Percentiles rank a stretch among this genome's conserved stretches.
These are phyloP conservation scores for Fusarium sp. DNA, from an alignment of 2,329 filamentous ascomycete genomes.

Conservation along the genomic window DNA sequence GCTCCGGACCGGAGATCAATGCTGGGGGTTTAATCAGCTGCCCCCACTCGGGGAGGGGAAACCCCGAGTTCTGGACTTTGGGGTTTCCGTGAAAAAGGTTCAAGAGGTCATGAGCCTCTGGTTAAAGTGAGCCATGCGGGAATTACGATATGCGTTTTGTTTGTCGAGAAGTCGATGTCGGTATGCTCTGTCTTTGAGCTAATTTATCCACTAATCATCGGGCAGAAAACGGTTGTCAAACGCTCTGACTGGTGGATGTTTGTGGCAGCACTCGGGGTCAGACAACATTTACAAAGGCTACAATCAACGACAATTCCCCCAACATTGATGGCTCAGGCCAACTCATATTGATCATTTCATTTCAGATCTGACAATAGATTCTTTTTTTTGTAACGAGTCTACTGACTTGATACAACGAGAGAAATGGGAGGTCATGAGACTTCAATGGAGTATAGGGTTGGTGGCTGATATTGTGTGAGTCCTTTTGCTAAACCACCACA, in stretches of 20 bases:
- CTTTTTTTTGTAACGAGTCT: neutral
- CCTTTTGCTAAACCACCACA: neutral
- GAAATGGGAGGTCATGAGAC: too few species aligned
- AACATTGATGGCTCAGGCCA: neutral
- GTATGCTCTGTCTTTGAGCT: neutral
- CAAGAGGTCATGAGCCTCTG: slow-evolving; percentile 17
- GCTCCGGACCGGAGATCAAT: slow-evolving; percentile 8
- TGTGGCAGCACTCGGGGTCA: neutral
- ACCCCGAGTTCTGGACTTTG: slow-evolving; percentile 26
- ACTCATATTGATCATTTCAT: neutral
- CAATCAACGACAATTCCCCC: too few species aligned
- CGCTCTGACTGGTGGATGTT: slow-evolving; percentile 16
- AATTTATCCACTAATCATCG: slow-evolving; percentile 28
- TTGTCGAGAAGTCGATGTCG: slow-evolving; percentile 14
- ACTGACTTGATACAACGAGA: neutral
- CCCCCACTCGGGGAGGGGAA: slow-evolving; percentile 30
- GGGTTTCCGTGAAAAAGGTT: slow-evolving; percentile 24
- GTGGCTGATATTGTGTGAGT: neutral
- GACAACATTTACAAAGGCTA: neutral
- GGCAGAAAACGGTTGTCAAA: neutral
- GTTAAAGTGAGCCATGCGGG: slow-evolving; percentile 13
- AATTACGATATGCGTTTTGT: slow-evolving; percentile 14
- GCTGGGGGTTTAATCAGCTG: slow-evolving; percentile 12
- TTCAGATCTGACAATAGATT: neutral
- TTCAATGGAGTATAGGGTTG: slow-evolving; percentile 16